These are phyloP conservation scores for Buxus sempervirens DNA, from an alignment of 164 flowering plant species.

Conservation along the genomic window DNA sequence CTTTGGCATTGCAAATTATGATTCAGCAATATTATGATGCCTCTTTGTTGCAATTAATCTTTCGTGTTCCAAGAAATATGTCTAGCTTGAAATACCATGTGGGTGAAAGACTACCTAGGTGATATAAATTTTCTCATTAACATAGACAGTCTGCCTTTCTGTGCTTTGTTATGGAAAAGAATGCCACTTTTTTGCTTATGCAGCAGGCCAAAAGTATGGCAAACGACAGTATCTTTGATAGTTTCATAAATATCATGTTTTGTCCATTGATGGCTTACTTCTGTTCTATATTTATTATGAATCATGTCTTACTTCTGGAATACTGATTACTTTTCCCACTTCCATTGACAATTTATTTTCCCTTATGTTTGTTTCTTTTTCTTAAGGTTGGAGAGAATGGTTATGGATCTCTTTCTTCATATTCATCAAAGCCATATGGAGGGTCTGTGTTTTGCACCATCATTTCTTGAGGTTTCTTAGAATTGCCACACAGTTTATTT, in stretches of 20 bases:
- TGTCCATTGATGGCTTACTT: no score
- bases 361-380: conserved; percentile 11
- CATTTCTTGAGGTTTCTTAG: neutral
- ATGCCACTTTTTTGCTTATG: no score
- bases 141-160: no score
- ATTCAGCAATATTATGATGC: neutral
- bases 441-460: conserved; percentile 51
- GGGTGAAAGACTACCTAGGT: no score
- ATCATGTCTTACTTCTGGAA: neutral
- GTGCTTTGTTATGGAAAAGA: no score
- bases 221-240: no score
- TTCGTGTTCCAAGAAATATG: no score
- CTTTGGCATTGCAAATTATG: neutral
- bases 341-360: neutral
- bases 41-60: neutral
- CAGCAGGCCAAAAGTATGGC: no score
- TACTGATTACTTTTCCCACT: neutral
- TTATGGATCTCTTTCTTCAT: conserved; percentile 68
- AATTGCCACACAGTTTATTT: neutral
- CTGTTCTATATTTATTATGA: no score
- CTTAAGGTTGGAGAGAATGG: conserved; percentile 66
- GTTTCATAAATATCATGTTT: no score
- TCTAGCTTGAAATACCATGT: no score
- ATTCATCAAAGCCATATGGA: conserved; percentile 63
- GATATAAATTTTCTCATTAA: no score